Evolutionary conservation across 306 rosid species (phyloP).

Genomic region (Arachis stenosperma): DNA sequence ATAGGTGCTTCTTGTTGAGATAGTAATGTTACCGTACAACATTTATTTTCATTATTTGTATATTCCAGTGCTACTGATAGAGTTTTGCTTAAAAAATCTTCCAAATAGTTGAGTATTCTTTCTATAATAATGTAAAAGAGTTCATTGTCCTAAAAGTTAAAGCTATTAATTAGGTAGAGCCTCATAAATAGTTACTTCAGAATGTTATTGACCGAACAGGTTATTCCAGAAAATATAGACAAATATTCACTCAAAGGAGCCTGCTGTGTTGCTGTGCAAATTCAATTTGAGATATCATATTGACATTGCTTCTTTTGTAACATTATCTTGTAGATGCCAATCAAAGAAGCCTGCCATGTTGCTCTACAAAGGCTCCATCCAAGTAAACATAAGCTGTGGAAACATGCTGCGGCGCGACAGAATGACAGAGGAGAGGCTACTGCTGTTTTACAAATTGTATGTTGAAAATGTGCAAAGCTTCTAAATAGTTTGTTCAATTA

Average conservation of each 20-base stretch:
- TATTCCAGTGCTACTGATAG: neutral
- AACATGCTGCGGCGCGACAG: slow-evolving; percentile 91
- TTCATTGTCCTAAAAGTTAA: neutral
- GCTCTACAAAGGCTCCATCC: slow-evolving; percentile 85
- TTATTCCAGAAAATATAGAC: slow-evolving; percentile 21
- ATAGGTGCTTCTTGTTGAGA: slow-evolving; percentile 5
- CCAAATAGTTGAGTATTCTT: neutral
- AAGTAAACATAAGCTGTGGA: slow-evolving; percentile 88
- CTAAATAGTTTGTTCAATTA: slow-evolving; percentile 20
- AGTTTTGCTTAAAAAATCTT: neutral
- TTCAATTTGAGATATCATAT: neutral
- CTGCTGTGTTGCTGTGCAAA: no score
- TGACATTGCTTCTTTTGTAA: slow-evolving; percentile 24
- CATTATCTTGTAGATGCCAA: slow-evolving; percentile 74
- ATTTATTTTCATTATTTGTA: neutral
- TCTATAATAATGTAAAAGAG: neutral
- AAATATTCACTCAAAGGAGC: slow-evolving; percentile 10
- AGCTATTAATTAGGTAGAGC: neutral
- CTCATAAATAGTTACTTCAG: slow-evolving; percentile 5
- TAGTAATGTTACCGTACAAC: neutral
- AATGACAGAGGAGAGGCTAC: slow-evolving; percentile 58
- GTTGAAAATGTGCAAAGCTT: slow-evolving; percentile 38
- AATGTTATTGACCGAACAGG: neutral
- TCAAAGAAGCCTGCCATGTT: slow-evolving; percentile 96
- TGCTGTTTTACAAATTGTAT: slow-evolving; percentile 93